These are phyloP conservation scores for Neofusicoccum sp. DNA, from an alignment of 2,329 filamentous ascomycete species.

Conservation along the genomic window DNA sequence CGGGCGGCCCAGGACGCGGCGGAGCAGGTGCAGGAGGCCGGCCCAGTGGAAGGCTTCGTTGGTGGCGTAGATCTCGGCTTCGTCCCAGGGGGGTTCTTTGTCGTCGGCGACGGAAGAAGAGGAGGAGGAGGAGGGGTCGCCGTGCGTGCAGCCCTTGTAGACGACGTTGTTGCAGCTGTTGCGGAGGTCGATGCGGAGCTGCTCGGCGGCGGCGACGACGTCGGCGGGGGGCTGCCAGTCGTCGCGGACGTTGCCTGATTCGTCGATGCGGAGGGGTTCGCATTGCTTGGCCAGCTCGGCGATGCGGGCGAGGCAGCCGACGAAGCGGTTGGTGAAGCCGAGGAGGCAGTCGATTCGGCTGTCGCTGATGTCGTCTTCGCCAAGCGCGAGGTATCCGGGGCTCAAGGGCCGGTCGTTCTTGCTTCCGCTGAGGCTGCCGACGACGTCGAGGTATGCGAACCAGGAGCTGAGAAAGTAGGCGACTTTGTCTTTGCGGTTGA, in stretches of 20 bases:
- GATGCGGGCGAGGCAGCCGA: conserved; percentile 68
- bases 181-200: conserved; percentile 61
- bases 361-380: conserved; percentile 47
- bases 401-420: conserved; percentile 44
- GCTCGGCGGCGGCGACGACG: conserved; percentile 56
- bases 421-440: conserved; percentile 67
- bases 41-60: conserved; percentile 19
- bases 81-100: conserved; percentile 53
- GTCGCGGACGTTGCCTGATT: conserved; percentile 45
- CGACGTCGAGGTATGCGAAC: conserved; percentile 80
- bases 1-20: conserved; percentile 66
- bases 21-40: conserved; percentile 71
- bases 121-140: conserved; percentile 37
- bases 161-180: conserved; percentile 47
- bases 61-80: conserved; percentile 24
- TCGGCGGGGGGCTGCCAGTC: conserved; percentile 60
- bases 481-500: conserved; percentile 55
- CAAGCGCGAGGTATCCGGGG: conserved; percentile 34
- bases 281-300: conserved; percentile 69
- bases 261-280: conserved; percentile 62
- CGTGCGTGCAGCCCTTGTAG: conserved; percentile 39
- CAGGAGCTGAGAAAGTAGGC: conserved; percentile 75
- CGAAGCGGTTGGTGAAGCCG: conserved; percentile 71
- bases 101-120: conserved; percentile 3
- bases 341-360: conserved; percentile 77